Conservation (phyloP, 352 stramenopile species). For the Poterioochromonas sp. region DNA sequence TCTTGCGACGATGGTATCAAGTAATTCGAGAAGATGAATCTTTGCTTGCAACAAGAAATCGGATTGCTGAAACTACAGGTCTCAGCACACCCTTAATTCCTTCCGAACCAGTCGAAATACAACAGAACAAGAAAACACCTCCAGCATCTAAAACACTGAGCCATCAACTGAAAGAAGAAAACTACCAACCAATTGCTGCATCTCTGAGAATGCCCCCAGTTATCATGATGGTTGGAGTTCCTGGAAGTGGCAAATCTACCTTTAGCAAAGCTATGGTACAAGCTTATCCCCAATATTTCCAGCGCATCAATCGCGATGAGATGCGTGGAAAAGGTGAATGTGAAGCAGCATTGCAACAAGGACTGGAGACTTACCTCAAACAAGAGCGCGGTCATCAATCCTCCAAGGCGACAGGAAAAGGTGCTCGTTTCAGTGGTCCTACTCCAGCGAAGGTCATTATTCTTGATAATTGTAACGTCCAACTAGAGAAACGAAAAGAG, state of each 20-base stretch:
- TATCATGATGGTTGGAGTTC: neutral
- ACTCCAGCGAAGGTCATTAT: neutral
- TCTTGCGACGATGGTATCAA: neutral
- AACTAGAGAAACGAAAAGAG: neutral
- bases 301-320: neutral
- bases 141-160: neutral
- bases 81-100: too few species aligned
- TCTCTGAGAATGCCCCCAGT: neutral
- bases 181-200: neutral
- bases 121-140: too few species aligned
- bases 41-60: neutral
- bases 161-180: neutral
- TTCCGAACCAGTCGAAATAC: too few species aligned
- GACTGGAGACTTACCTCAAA: neutral
- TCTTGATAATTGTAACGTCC: conserved; percentile 20
- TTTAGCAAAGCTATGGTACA: neutral
- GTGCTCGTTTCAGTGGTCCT: too few species aligned
- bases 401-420: too few species aligned
- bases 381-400: neutral
- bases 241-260: conserved; percentile 1
- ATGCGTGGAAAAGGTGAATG: neutral
- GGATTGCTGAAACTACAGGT: neutral
- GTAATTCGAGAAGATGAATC: neutral
- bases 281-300: neutral
- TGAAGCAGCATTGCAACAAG: neutral